Percentiles rank a stretch among this genome's conserved stretches.
Conservation (phyloP, 2,329 filamentous ascomycete genomes). For the Cladophialophora immunda region DNA sequence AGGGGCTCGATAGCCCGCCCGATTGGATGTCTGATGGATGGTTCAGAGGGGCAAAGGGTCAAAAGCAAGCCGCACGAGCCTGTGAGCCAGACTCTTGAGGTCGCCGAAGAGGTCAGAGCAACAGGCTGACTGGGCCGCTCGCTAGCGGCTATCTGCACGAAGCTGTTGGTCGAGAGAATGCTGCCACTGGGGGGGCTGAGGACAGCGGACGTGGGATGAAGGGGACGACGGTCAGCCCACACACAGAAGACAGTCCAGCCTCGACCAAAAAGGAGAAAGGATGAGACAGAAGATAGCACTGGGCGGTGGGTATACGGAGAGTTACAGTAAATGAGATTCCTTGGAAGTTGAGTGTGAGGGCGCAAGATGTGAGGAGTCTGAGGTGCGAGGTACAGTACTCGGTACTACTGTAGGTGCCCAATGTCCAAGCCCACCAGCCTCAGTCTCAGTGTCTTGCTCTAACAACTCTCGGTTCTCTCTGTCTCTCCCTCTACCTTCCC, state of each 20-base stretch:
- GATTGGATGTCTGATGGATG: slow-evolving; percentile 26
- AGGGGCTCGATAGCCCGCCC: slow-evolving; percentile 19
- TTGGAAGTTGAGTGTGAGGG: neutral
- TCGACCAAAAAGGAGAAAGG: slow-evolving; percentile 1
- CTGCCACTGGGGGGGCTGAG: neutral
- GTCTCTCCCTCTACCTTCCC: neutral
- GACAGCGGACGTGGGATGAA: slow-evolving; percentile 17
- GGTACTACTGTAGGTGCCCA: too few species aligned
- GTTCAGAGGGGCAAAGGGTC: slow-evolving; percentile 12
- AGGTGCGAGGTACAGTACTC: too few species aligned
- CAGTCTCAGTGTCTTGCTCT: too few species aligned
- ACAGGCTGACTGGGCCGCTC: slow-evolving; percentile 18
- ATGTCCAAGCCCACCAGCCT: too few species aligned
- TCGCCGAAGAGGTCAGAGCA: slow-evolving; percentile 14
- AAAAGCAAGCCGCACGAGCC: neutral
- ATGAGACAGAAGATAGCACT: neutral
- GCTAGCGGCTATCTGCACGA: slow-evolving; percentile 22
- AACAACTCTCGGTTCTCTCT: too few species aligned
- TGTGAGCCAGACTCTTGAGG: slow-evolving; percentile 2
- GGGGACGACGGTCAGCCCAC: slow-evolving; percentile 6
- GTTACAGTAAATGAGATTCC: too few species aligned
- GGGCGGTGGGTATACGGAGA: neutral
- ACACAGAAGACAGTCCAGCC: neutral
- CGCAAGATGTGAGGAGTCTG: too few species aligned
- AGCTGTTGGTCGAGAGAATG: slow-evolving; percentile 15